These are phyloP conservation scores for Orobanche coerulescens DNA, from an alignment of 257 asterid species.

Conservation along the genomic window DNA sequence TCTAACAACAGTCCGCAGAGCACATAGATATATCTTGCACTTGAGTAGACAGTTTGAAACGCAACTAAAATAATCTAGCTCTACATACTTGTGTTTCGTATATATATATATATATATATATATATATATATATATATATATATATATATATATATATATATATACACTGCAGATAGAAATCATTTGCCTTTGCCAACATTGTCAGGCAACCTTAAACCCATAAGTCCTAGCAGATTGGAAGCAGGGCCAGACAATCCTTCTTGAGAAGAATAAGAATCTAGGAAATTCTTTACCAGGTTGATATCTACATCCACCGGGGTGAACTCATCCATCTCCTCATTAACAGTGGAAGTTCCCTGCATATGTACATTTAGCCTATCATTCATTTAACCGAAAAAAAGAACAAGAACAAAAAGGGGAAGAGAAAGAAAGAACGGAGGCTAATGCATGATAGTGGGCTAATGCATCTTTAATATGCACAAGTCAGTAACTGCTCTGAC, in stretches of 20 bases:
- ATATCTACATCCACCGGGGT: constrained; percentile 83
- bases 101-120: too few relatives aligned
- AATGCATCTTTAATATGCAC: neutral
- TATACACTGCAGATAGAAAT: neutral
- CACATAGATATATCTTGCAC: too few relatives aligned
- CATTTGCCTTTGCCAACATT: constrained; percentile 57
- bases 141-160: too few relatives aligned
- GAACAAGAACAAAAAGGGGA: neutral
- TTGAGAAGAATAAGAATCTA: constrained; percentile 76
- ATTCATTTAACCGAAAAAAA: neutral
- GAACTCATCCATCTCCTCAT: constrained; percentile 61
- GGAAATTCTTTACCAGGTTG: constrained; percentile 79
- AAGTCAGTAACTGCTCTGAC: neutral
- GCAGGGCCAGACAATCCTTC: constrained; percentile 96
- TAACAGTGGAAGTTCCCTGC: constrained; percentile 57
- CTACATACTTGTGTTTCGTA: too few relatives aligned
- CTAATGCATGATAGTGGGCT: too few relatives aligned
- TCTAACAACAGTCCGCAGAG: too few relatives aligned
- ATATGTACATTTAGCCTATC: neutral
- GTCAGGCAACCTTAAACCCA: constrained; percentile 78
- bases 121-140: too few relatives aligned
- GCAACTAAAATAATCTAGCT: too few relatives aligned
- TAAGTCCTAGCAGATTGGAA: constrained; percentile 78
- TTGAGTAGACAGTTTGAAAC: too few relatives aligned
- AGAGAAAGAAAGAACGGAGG: too few relatives aligned